phyloP scores from a whole-genome alignment of 2,329 filamentous ascomycete species.

The Ambrosiella xylebori region DNA sequence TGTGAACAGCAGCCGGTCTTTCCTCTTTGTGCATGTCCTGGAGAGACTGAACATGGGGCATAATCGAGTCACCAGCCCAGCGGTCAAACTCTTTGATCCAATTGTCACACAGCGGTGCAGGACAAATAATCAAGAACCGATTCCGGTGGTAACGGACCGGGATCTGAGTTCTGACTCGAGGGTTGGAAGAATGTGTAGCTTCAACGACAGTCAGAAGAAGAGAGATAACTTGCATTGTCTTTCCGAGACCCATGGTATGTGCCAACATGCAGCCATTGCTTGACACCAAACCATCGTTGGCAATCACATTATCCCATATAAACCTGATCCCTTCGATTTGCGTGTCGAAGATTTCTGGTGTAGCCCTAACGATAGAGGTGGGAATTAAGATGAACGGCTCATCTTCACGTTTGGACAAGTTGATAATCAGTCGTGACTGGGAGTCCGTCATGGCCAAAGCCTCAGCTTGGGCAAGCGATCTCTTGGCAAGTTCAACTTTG shows the following conservation, averaged over 20 bases:
- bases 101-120: constrained; percentile 58
- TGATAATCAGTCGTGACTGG: constrained; percentile 41
- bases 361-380: constrained; percentile 34
- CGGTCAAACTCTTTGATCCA: constrained; percentile 59
- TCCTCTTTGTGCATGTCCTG: not conserved
- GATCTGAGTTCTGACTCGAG: constrained; percentile 44
- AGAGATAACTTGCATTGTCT: constrained; percentile 82
- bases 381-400: constrained; percentile 48
- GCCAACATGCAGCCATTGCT: constrained; percentile 66
- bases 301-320: constrained; percentile 71
- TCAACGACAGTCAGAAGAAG: constrained; percentile 60
- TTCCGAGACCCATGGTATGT: constrained; percentile 83
- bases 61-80: constrained; percentile 22
- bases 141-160: constrained; percentile 44
- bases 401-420: constrained; percentile 43
- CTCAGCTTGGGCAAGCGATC: constrained; percentile 22
- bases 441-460: constrained; percentile 25
- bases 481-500: constrained; percentile 24
- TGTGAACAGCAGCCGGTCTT: not conserved
- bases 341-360: constrained; percentile 50
- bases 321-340: constrained; percentile 71
- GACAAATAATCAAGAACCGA: constrained; percentile 58
- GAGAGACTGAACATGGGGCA: constrained; percentile 5
- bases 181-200: constrained; percentile 42
- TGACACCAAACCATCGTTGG: constrained; percentile 24